Percentiles rank a stretch among this genome's conserved stretches.
Conservation (phyloP, 331 rosid species). For the Acacia concinna region DNA sequence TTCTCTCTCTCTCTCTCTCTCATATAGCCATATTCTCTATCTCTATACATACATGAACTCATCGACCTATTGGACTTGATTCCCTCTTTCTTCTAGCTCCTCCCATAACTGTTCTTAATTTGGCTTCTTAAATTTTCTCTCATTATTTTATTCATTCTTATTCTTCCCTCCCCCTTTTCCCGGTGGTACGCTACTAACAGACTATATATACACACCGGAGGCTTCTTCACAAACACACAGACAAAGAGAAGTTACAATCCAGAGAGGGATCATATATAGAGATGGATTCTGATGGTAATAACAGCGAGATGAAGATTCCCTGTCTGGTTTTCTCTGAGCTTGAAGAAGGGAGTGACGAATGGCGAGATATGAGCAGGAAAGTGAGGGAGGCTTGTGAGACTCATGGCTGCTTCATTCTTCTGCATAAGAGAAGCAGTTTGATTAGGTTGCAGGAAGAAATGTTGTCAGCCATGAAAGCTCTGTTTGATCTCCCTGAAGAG, state of each 20-base stretch:
- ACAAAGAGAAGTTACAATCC: no score
- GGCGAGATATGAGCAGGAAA: slow-evolving; percentile 46
- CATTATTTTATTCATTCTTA: neutral
- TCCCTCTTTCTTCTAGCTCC: neutral
- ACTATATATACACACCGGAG: neutral
- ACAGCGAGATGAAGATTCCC: slow-evolving; percentile 30
- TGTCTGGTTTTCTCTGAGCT: slow-evolving; percentile 34
- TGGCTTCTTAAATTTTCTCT: neutral
- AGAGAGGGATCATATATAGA: neutral
- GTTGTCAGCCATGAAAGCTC: slow-evolving; percentile 26
- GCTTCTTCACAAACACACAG: neutral
- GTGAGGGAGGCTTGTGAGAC: slow-evolving; percentile 62
- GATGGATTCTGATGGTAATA: slow-evolving; percentile 7
- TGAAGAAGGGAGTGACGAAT: slow-evolving; percentile 36
- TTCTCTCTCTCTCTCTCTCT: neutral
- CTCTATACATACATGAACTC: no score
- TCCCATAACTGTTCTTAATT: neutral
- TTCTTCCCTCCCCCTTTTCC: neutral
- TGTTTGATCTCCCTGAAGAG: slow-evolving; percentile 58
- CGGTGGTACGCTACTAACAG: neutral
- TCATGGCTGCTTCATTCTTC: slow-evolving; percentile 50
- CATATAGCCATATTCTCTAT: neutral
- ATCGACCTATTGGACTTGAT: no score
- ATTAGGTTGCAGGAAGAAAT: slow-evolving; percentile 20
- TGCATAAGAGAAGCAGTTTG: slow-evolving; percentile 16